Conservation (phyloP, 2,329 filamentous ascomycete genomes). For the Ophiocordyceps polyrhachis-furcata region DNA sequence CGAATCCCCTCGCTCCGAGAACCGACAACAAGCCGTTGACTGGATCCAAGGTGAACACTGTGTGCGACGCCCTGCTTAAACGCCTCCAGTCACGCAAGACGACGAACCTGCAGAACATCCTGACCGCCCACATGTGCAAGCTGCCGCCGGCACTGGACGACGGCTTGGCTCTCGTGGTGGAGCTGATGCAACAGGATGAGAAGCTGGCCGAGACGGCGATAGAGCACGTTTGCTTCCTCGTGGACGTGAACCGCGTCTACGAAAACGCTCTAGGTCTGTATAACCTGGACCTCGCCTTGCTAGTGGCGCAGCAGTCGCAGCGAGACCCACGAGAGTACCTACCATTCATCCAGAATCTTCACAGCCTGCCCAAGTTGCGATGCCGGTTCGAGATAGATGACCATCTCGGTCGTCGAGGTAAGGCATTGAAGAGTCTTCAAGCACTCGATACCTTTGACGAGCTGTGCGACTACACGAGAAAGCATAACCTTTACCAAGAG, state of each 20-base stretch:
- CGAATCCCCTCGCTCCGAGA: background rate
- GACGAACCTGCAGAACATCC: constrained; percentile 69
- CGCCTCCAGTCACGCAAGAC: constrained; percentile 41
- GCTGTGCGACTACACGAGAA: constrained; percentile 56
- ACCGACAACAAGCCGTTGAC: background rate
- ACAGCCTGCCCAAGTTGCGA: constrained; percentile 50
- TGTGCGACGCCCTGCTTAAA: constrained; percentile 70
- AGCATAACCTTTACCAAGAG: constrained; percentile 60
- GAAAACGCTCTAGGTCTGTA: constrained; percentile 82
- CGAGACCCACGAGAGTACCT: constrained; percentile 91
- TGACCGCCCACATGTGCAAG: constrained; percentile 92
- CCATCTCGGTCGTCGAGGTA: constrained; percentile 55
- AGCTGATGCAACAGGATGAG: constrained; percentile 48
- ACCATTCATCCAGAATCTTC: constrained; percentile 78
- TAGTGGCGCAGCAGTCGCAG: constrained; percentile 90
- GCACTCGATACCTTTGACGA: constrained; percentile 59
- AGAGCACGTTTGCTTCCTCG: constrained; percentile 93
- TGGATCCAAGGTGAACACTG: constrained; percentile 55
- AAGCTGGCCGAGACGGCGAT: constrained; percentile 72
- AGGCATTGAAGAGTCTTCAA: constrained; percentile 63
- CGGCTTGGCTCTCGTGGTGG: constrained; percentile 61
- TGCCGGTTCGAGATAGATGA: constrained; percentile 78
- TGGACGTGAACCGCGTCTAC: constrained; percentile 82
- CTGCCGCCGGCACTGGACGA: constrained; percentile 75
- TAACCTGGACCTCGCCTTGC: constrained; percentile 70